Evolutionary conservation across 768 basidiomycete genomes (phyloP), one percentile per base, ranked within the genome.

Genomic region (Pleurotus tuoliensis): DNA sequence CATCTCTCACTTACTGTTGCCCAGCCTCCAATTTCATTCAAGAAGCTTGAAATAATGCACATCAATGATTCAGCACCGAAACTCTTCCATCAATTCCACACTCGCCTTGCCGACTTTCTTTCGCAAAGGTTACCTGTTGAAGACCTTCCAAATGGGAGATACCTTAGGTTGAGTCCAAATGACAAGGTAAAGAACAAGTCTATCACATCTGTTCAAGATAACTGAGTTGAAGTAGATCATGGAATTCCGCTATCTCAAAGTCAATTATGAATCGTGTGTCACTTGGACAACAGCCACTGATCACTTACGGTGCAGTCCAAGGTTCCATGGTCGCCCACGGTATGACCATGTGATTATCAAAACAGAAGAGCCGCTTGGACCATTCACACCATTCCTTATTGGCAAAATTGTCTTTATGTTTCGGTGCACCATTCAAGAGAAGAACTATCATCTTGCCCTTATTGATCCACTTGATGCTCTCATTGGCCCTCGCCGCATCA

Each of bases 271-370:
- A 11, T 71, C 64, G 0, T 48, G 30, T 1, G 55, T 68, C 5
- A 60, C 69, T 57, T 75, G 72, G 72, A 22, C 47, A 6, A 20
- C 58, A 15, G 56, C 54, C 3, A 64, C 60, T 1, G 66, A 76
- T 53, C 60, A 67, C 34, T 59, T 76, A 1, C 56, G 59, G 3
- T 70, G 64, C 59, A 72, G 65, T 49, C 69, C 71, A 5, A 51
- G 39, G 0, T 76, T 75, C 57, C 61, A 64, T 43, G 39, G 58
- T 0, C 20, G 39, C 1, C 65, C 64, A 5, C 63, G 61, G 0
- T 73, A 66, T 58, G 69, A 73, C 48, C 60, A 45, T n/a, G 61
- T 69, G 2, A 52, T 76, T 27, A 44, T 72, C 16, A 24, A 70
- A 3, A 59, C 60, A 1, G 49, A 55, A 25, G 57, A 57, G 12